phyloP scores from a whole-genome alignment of 495 filamentous ascomycete species.

The Sporormia fimetaria region DNA sequence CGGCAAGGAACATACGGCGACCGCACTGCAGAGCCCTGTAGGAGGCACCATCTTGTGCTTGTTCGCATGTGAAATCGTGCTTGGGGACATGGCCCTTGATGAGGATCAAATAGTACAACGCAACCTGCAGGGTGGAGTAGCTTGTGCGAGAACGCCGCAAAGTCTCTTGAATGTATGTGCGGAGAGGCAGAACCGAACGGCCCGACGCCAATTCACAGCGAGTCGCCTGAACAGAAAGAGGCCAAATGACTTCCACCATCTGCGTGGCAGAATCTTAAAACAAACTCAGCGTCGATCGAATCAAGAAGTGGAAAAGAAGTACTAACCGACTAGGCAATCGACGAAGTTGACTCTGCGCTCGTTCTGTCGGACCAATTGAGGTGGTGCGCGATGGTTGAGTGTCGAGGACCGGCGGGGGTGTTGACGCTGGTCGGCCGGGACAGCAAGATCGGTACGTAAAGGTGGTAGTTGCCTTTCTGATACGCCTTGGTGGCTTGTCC shows the following conservation, averaged over 20 bases:
- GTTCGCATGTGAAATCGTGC: slow-evolving; percentile 77
- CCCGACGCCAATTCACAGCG: slow-evolving; percentile 41
- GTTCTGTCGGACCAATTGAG: slow-evolving; percentile 73
- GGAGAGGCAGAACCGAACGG: slow-evolving; percentile 69
- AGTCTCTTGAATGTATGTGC: slow-evolving; percentile 95
- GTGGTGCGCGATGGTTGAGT: slow-evolving; percentile 50
- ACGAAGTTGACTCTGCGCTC: slow-evolving; percentile 94
- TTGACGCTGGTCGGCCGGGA: slow-evolving; percentile 55
- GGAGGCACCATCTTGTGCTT: slow-evolving; percentile 58
- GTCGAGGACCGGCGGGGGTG: slow-evolving; percentile 60
- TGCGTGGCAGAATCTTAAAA: slow-evolving; percentile 85
- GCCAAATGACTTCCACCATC: slow-evolving; percentile 97
- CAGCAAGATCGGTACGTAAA: slow-evolving; percentile 19
- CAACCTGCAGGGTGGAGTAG: slow-evolving; percentile 94
- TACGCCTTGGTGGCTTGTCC: slow-evolving; percentile 15
- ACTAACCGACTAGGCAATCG: slow-evolving; percentile 97
- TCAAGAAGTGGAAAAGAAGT: slow-evolving; percentile 13
- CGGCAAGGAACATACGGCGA: slow-evolving; percentile 91
- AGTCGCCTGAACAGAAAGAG: slow-evolving; percentile 50
- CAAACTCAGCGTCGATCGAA: slow-evolving; percentile 26
- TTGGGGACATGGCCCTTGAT: slow-evolving; percentile 84
- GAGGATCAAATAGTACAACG: slow-evolving; percentile 88
- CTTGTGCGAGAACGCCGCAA: slow-evolving; percentile 87
- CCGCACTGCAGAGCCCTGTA: slow-evolving; percentile 87
- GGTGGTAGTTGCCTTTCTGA: slow-evolving; percentile 16